Conservation (phyloP, 345 rosid genomes). For the Aegle marmelos region DNA sequence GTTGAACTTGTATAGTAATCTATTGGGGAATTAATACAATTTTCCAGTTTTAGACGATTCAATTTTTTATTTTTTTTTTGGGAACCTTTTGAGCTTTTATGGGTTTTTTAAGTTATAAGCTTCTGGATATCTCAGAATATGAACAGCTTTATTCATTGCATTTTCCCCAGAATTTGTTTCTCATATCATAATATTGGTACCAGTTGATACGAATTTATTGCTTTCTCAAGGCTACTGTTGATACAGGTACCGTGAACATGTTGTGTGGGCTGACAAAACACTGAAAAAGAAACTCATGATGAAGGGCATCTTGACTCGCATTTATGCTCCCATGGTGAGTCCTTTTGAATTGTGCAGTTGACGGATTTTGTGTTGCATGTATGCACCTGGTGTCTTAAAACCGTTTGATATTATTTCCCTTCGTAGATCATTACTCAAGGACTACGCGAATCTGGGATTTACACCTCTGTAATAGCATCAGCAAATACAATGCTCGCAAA, state of each 20-base stretch:
- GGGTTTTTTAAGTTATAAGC: background rate
- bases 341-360: background rate
- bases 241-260: slow-evolving; percentile 67
- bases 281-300: slow-evolving; percentile 62
- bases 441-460: slow-evolving; percentile 72
- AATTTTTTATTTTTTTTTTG: background rate
- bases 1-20: background rate
- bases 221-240: background rate
- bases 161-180: background rate
- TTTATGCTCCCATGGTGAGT: slow-evolving; percentile 86
- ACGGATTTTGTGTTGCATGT: background rate
- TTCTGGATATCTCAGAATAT: background rate
- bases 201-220: background rate
- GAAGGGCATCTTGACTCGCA: slow-evolving; percentile 77
- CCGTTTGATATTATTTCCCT: background rate
- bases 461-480: slow-evolving; percentile 48
- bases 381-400: background rate
- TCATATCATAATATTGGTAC: background rate
- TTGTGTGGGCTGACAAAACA: slow-evolving; percentile 70
- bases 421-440: slow-evolving; percentile 69
- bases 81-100: background rate
- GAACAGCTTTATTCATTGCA: background rate
- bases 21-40: background rate
- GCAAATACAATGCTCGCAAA: slow-evolving; percentile 31
- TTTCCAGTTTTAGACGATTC: slow-evolving; percentile 3